Base-by-base conservation (phyloP, 345 rosid species). In the Gossypioides kirkii region DNA sequence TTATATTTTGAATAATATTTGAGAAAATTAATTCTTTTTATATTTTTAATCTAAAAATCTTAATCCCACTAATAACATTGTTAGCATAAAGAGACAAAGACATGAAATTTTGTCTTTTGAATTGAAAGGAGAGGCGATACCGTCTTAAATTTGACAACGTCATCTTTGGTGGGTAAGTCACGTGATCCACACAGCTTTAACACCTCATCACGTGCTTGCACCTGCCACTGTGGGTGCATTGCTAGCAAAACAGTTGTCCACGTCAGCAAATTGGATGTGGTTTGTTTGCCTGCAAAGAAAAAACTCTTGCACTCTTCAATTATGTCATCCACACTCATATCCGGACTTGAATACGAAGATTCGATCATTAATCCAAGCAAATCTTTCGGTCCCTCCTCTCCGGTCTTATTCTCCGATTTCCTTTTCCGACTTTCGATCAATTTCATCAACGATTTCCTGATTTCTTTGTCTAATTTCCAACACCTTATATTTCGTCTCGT, bases 271-370 rank as follows among this genome's bases (percentile, higher is more conserved):
- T 87, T 89, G 23, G 98, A 82, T 17, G 98, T 89, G 80, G 98
- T 90, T 78, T 88, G 94, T 77, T 94, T 90, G 47, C 98, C 98
- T 45, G 98, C 97, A 49, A 94, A 92, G 84, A 94, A 94, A 74
- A 94, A 94, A 67, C 90, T 88, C 77, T 92, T 90, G 80, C 98
- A 94, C 77, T 94, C 97, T 76, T 90, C 98, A 61, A 94, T 88
- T 3, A 87, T 87, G 82, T 85, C 91, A 0, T 82, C 68, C 3
- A 82, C 86, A 23, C 85, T 82, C 49, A 87, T 76, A 12, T 77
- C 63, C 18, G 71, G 80, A 80, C 43, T 78, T 63, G 41, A 78
- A 52, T 20, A 71, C 38, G 80, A 89, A 17, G 88, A 90, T 78
- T 78, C 81, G 74, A 85, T 92, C 89, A 86, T 85, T 26, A 83